A percentile compares a stretch with the other conserved stretches of the same genome.
Evolutionary conservation across 495 filamentous ascomycete genomes (phyloP).

Genomic region (Penicillium pancosmium): DNA sequence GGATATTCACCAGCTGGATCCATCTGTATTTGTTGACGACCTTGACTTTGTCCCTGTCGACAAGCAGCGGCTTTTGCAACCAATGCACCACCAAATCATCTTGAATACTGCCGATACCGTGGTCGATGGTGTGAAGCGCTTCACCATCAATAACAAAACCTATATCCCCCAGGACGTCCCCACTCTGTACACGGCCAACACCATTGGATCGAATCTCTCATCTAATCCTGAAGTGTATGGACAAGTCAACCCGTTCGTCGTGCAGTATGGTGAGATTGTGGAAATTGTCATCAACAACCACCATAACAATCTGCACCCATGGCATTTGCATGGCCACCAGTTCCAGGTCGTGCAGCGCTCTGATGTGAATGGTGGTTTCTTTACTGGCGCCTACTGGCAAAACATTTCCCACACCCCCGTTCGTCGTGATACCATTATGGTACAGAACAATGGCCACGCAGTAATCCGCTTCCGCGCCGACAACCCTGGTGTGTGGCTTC

Average conservation of each 20-base stretch:
- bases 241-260: slow-evolving; percentile 47
- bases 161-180: slow-evolving; percentile 68
- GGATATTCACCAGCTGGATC: slow-evolving; percentile 57
- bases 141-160: slow-evolving; percentile 48
- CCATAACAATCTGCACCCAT: slow-evolving; percentile 63
- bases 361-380: slow-evolving; percentile 47
- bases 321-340: slow-evolving; percentile 66
- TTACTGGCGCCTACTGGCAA: slow-evolving; percentile 30
- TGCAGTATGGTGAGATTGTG: slow-evolving; percentile 53
- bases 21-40: slow-evolving; percentile 66
- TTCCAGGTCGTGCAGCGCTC: slow-evolving; percentile 51
- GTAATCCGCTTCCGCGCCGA: slow-evolving; percentile 69
- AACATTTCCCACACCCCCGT: slow-evolving; percentile 27
- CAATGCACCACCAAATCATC: slow-evolving; percentile 36
- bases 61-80: slow-evolving; percentile 49
- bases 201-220: slow-evolving; percentile 54
- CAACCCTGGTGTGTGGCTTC: slow-evolving; percentile 78
- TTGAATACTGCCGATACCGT: slow-evolving; percentile 56
- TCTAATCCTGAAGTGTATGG: slow-evolving; percentile 47
- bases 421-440: slow-evolving; percentile 59
- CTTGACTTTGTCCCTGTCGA: slow-evolving; percentile 69
- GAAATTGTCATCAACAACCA: slow-evolving; percentile 68
- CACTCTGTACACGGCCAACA: slow-evolving; percentile 68
- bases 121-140: slow-evolving; percentile 60
- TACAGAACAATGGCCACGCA: slow-evolving; percentile 58